Evolutionary conservation across 2,329 filamentous ascomycete species (phyloP), one percentile per base, ranked within the genome.

Genomic region (Delphinella strobiligena): DNA sequence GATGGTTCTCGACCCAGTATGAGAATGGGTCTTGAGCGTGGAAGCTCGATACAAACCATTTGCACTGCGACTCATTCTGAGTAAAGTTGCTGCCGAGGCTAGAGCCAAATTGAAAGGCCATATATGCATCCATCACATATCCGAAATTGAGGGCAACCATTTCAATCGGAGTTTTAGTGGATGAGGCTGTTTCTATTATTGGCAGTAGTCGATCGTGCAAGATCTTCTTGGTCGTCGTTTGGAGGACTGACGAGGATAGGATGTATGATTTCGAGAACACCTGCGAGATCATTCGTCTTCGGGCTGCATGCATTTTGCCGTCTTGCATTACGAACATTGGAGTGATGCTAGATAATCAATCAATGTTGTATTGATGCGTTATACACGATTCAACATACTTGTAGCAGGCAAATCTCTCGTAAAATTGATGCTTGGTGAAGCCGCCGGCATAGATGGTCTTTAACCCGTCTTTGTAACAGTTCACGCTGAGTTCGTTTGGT

Each of bases 221-320:
- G 14, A 17, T 35, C 11, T 14, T 18, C n/a, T 19, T 35, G 14
- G n/a, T 19, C 19, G n/a, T 76, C 0, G 64, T 59, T 1, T 64
- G 63, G 14, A 81, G 61, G 9, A 76, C 66, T 1, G 67, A 59
- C 0, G 79, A 83, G 1, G 66, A 62, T 38, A 76, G 72, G 34
- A 89, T 62, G 42, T 66, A 74, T 0, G 82, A 83, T 52, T 88
- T 89, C 47, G 81, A 84, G 60, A 88, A 89, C 36, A 83, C 71
- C 49, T 84, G 77, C 30, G 81, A 80, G 31, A 89, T 60, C 72
- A 85, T 79, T 22, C 80, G 73, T 56, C 87, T 87, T 27, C 81
- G 68, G 10, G 62, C 58, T 0, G 80, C 78, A 56, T 89, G 83
- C 9, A 70, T 59, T 40, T 72, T 76, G 31, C 71, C 72, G 22